phyloP scores from a whole-genome alignment of 2,329 filamentous ascomycete genomes.

The Fusarium mexicanum region DNA sequence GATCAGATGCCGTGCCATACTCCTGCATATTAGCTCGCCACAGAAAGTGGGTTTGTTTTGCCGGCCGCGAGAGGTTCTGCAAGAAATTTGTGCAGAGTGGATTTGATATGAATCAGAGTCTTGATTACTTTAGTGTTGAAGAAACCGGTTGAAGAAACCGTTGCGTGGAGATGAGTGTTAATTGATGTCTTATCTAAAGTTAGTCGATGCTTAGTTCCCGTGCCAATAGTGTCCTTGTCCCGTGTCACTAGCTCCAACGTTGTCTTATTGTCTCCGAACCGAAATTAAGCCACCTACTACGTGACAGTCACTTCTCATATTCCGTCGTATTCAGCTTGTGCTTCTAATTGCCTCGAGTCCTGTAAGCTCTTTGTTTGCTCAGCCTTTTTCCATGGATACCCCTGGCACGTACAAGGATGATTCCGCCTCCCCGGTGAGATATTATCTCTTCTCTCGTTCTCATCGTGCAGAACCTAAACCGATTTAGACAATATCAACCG shows the following conservation, averaged over 20 bases:
- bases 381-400: background rate
- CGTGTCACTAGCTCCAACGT: background rate
- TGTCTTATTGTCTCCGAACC: background rate
- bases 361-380: background rate
- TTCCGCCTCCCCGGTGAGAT: background rate
- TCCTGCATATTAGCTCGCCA: background rate
- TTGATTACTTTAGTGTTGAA: background rate
- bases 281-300: background rate
- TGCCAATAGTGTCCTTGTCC: background rate
- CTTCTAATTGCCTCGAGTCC: background rate
- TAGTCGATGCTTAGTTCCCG: background rate
- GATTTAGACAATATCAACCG: background rate
- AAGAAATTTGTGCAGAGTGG: background rate
- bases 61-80: background rate
- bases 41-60: background rate
- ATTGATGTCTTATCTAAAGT: background rate
- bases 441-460: slow-evolving; percentile 10
- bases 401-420: background rate
- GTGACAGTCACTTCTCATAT: slow-evolving; percentile 13
- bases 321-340: background rate
- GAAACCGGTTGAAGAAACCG: background rate
- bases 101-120: background rate
- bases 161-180: background rate
- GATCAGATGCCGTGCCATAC: background rate
- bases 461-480: background rate